Percentiles rank a stretch among this genome's conserved stretches.
Evolutionary conservation across 208 protist genomes (phyloP).

Genomic region (Tetramitus jugosus): DNA sequence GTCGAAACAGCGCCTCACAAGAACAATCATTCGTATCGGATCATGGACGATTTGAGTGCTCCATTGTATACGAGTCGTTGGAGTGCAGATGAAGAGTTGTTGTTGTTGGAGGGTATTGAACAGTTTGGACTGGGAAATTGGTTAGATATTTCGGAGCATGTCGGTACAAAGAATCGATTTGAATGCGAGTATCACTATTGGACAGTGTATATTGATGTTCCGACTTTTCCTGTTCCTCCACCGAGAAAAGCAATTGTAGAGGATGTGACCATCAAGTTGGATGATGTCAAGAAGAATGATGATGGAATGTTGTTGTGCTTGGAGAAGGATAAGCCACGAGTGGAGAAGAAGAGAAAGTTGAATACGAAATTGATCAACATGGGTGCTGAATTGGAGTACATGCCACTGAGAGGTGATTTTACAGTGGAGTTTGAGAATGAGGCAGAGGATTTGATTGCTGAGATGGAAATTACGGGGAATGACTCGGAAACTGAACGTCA

Average conservation of each 20-base stretch:
- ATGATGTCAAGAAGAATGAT: background rate
- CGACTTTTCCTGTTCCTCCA: background rate
- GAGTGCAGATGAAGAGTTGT: slow-evolving; percentile 23
- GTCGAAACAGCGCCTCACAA: slow-evolving; percentile 19
- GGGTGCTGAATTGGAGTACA: slow-evolving; percentile 7
- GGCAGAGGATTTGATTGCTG: slow-evolving; percentile 1
- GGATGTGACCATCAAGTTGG: background rate
- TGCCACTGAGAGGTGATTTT: slow-evolving; percentile 19
- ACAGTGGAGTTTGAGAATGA: slow-evolving; percentile 9
- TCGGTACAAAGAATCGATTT: slow-evolving; percentile 17
- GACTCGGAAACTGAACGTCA: slow-evolving; percentile 6
- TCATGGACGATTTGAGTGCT: background rate
- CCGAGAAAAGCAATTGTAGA: background rate
- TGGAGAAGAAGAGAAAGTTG: background rate
- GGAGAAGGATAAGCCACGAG: background rate
- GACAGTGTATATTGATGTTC: slow-evolving; percentile 5
- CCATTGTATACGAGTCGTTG: background rate
- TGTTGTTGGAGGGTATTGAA: slow-evolving; percentile 21
- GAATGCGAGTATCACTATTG: slow-evolving; percentile 26
- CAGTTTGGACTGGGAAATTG: slow-evolving; percentile 17
- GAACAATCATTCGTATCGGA: background rate
- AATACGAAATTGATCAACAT: background rate
- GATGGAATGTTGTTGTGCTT: background rate
- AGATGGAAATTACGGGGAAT: background rate
- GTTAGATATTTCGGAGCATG: slow-evolving; percentile 19